Base-by-base conservation (phyloP, 192 early-diverging fungal species). In the Tieghemiomyces parasiticus region DNA sequence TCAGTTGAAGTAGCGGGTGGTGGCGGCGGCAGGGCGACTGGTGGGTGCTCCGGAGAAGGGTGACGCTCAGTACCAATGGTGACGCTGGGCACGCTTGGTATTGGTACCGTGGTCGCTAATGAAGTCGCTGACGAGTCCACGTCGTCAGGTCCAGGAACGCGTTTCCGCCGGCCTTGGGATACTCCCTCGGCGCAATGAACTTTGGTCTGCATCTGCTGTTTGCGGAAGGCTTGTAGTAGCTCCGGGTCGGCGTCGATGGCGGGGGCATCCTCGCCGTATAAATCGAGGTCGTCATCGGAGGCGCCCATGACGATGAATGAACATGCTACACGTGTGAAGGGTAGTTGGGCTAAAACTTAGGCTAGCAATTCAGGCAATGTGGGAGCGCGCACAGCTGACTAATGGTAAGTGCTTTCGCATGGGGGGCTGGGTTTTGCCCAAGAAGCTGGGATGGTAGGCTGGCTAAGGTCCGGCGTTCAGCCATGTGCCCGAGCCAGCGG, bases 181-280 rank as follows among this genome's bases (percentile, higher is more conserved):
- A 47, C 47, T 56, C 46, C 19, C 46, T 59, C 22, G n/a, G 58
- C 26, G 20, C 32, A 31, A n/a, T 52, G 47, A 31, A 63, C 52
- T 1, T 65, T 59, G 22, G 54, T 46, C 32, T 65, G 47, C 4
- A 52, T 35, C 14, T 66, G 58, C 48, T 66, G 44, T 25, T 55
- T 58, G 31, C 51, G 42, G 53, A 60, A 73, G 35, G 69, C 71
- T 0, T 58, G 51, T 0, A 74, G 46, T 33, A 74, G 64, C 26
- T 74, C 68, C 0, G 65, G 63, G 22, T 68, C 72, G 16, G 64
- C 63, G 0, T 65, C 72, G 35, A 74, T 65, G 13, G 49, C 61
- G 0, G 72, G 68, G 13, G 55, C 65, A 30, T 69, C 71, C 1
- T 73, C 71, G 0, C 63, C 65, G 16, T 60, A 13, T 13, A 28